Conservation (phyloP, 2,329 filamentous ascomycete species). For the Penicillium fuscoglaucum region DNA sequence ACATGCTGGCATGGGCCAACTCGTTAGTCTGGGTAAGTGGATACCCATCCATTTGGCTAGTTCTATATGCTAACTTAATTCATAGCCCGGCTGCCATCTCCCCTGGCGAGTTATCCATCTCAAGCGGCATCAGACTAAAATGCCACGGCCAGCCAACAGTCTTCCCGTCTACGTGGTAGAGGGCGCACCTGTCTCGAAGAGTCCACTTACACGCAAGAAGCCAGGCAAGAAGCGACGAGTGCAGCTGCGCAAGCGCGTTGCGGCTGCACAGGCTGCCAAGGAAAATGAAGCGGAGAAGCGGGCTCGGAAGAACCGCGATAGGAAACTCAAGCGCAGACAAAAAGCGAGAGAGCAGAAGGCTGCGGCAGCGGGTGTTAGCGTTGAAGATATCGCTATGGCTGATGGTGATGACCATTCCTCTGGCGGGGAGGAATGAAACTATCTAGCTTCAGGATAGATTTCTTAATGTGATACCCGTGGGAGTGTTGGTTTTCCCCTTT, state of each 20-base stretch:
- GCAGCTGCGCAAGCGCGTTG: slow-evolving; percentile 39
- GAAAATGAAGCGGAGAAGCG: slow-evolving; percentile 41
- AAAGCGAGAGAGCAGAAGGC: slow-evolving; percentile 41
- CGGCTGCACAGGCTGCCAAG: slow-evolving; percentile 33
- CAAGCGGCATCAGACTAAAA: slow-evolving; percentile 36
- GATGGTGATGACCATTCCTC: slow-evolving; percentile 23
- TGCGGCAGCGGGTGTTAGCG: slow-evolving; percentile 22
- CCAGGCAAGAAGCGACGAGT: slow-evolving; percentile 47
- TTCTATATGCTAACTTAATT: neutral
- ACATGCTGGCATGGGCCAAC: slow-evolving; percentile 34
- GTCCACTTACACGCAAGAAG: slow-evolving; percentile 40
- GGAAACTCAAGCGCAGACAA: slow-evolving; percentile 41
- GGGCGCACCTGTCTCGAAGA: slow-evolving; percentile 22
- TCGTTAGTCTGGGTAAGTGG: slow-evolving; percentile 38
- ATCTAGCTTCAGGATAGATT: neutral
- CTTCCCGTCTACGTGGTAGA: slow-evolving; percentile 26
- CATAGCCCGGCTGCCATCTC: slow-evolving; percentile 43
- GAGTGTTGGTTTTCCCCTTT: neutral
- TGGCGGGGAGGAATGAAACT: slow-evolving; percentile 11
- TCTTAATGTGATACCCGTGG: slow-evolving; percentile 9
- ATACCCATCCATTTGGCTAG: neutral
- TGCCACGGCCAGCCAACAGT: slow-evolving; percentile 25
- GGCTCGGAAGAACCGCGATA: slow-evolving; percentile 42
- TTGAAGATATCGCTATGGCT: slow-evolving; percentile 19
- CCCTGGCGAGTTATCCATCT: slow-evolving; percentile 44